phyloP scores from a whole-genome alignment of 1,139 yeast genomes.

The Neolecta irregularis region DNA sequence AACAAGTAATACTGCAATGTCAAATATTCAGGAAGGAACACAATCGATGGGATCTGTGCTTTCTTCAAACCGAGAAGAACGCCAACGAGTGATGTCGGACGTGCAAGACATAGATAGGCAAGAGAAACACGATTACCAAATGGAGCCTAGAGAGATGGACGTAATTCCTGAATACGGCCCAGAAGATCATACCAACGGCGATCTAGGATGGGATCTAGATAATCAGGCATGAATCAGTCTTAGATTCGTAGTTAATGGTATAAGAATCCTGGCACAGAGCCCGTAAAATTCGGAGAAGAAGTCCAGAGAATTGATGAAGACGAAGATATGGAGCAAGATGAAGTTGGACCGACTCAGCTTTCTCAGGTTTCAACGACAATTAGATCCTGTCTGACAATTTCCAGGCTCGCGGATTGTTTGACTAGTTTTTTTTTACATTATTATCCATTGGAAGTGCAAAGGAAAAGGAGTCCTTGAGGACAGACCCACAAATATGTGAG shows the following conservation, averaged over 20 bases:
- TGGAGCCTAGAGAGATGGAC: not conserved
- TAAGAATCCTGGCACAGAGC: not conserved
- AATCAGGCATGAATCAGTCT: not conserved
- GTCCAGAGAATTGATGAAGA: not conserved
- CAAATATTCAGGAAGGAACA: not conserved
- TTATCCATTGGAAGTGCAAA: no score
- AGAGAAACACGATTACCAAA: not conserved
- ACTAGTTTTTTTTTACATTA: no score
- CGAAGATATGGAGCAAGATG: conserved; percentile 6
- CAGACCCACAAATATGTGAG: no score
- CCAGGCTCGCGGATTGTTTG: no score
- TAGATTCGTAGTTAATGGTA: not conserved
- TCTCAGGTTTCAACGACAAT: no score
- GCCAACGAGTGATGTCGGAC: not conserved
- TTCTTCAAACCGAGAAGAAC: not conserved
- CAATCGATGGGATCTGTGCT: not conserved
- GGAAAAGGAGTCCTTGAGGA: no score
- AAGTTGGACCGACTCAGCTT: conserved; percentile 13
- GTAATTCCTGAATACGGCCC: not conserved
- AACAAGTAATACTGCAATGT: no score
- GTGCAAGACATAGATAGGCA: not conserved
- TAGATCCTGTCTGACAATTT: no score
- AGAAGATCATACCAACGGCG: not conserved
- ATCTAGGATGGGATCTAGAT: not conserved
- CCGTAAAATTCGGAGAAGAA: not conserved